A percentile compares a stretch with the other conserved stretches of the same genome.
phyloP scores from a whole-genome alignment of 169 alveolate species.

The Cryptosporidium canis region DNA sequence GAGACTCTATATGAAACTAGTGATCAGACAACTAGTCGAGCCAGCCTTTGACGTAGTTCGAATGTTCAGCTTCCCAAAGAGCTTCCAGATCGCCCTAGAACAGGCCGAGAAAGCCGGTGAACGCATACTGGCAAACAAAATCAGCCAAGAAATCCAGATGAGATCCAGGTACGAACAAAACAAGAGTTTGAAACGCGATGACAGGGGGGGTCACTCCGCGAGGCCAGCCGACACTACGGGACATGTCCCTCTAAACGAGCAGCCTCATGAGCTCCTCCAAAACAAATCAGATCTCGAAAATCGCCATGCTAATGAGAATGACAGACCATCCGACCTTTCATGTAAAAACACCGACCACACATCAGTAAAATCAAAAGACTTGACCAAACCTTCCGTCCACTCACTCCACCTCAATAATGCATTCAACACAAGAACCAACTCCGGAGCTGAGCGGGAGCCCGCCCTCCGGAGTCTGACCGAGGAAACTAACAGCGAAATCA shows the following conservation, averaged over 20 bases:
- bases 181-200: background rate
- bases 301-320: background rate
- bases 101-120: constrained; percentile 57
- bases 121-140: constrained; percentile 44
- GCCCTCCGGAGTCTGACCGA: background rate
- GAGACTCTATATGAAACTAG: constrained; percentile 44
- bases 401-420: background rate
- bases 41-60: constrained; percentile 59
- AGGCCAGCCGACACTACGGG: no score
- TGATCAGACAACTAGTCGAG: constrained; percentile 52
- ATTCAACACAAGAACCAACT: background rate
- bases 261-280: no score
- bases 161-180: constrained; percentile 34
- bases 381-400: background rate
- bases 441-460: background rate
- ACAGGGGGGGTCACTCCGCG: no score
- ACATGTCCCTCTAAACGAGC: no score
- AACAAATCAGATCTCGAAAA: background rate
- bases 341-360: background rate
- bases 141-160: constrained; percentile 24
- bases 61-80: constrained; percentile 58
- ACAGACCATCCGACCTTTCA: background rate
- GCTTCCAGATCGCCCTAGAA: constrained; percentile 64
- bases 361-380: background rate
- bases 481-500: background rate